Base-by-base conservation (phyloP, 208 protist genomes). In the Paratrypanosoma confusum region DNA sequence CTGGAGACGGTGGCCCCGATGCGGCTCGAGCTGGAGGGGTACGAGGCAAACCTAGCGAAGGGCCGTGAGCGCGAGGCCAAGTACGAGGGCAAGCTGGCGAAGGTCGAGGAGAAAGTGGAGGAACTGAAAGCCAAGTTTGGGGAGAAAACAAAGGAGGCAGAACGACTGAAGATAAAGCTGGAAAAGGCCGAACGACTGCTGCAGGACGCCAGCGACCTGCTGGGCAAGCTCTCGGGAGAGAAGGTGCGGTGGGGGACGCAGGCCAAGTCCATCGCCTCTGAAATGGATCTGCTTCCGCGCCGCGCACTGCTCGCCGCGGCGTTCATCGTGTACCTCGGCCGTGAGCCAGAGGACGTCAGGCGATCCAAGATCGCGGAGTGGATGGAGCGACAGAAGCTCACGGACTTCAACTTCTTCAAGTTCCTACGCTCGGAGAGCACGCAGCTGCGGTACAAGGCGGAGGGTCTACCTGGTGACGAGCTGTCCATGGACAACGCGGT, bases 401-500 rank as follows among this genome's bases (percentile, higher is more conserved):
- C 54, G 16, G 66, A 91, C 39, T 97, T 97, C 61, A 70, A 67
- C 44, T 91, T 97, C 50, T 82, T 80, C 43, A 71, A 62, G 14
- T 98, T 98, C 53, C 59, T 98, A 47, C 75, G 81, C 6, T 90
- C 88, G 29, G 95, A 98, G 65, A 95, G 82, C 46, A 82, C 96
- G 54, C 74, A 95, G 54, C 71, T 98, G 34, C 69, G 79, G 40
- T 98, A 96, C 75, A 98, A 97, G 74, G 59, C 77, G 4, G 68
- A 98, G 58, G 96, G 96, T 7, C 70, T 99, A 13, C 93, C 93
- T 1, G 76, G 76, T 13, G 96, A 98, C 58, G 80, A 94, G 34
- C 75, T 99, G 17, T 97, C 92, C 2, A 84, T 96, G 70, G 95
- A 99, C 62, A 99, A 99, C 66, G 96, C 94, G n/a, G 78, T 98